phyloP scores from a whole-genome alignment of 768 basidiomycete genomes.

The Clitopilus hobsonii region DNA sequence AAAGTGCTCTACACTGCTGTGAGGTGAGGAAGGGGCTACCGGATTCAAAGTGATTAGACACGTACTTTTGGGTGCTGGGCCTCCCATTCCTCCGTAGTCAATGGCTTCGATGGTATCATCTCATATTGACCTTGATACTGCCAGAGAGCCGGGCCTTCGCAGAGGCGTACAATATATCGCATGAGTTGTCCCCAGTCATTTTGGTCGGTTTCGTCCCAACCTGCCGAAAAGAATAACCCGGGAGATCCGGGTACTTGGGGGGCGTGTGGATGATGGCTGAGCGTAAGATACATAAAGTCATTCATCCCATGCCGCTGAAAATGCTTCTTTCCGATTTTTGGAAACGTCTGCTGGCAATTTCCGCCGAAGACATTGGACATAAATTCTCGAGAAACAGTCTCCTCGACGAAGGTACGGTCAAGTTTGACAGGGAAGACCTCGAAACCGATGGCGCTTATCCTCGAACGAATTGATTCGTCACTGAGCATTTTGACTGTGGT shows the following conservation, averaged over 20 bases:
- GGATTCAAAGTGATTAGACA: background rate
- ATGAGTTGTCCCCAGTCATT: slow-evolving; percentile 1
- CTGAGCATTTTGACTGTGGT: no score
- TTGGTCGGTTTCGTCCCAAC: background rate
- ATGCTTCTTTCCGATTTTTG: slow-evolving; percentile 13
- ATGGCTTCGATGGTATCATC: slow-evolving; percentile 3
- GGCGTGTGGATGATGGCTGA: slow-evolving; percentile 26
- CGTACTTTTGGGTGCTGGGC: slow-evolving; percentile 3
- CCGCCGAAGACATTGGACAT: slow-evolving; percentile 31
- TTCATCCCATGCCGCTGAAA: slow-evolving; percentile 21
- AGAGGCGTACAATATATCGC: slow-evolving; percentile 4
- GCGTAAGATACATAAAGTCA: slow-evolving; percentile 29
- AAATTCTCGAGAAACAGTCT: slow-evolving; percentile 23
- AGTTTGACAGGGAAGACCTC: no score
- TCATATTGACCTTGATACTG: slow-evolving; percentile 15
- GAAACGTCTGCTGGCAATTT: slow-evolving; percentile 22
- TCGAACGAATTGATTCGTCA: no score
- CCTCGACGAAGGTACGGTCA: slow-evolving; percentile 1
- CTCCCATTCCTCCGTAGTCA: slow-evolving; percentile 11
- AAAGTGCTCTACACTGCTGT: slow-evolving; percentile 18
- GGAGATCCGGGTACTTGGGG: slow-evolving; percentile 29
- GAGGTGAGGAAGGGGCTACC: background rate
- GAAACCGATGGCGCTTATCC: no score
- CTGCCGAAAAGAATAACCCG: slow-evolving; percentile 29
- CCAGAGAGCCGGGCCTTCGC: slow-evolving; percentile 6